Evolutionary conservation across 257 asterid genomes (phyloP).

Genomic region (Vinca minor): DNA sequence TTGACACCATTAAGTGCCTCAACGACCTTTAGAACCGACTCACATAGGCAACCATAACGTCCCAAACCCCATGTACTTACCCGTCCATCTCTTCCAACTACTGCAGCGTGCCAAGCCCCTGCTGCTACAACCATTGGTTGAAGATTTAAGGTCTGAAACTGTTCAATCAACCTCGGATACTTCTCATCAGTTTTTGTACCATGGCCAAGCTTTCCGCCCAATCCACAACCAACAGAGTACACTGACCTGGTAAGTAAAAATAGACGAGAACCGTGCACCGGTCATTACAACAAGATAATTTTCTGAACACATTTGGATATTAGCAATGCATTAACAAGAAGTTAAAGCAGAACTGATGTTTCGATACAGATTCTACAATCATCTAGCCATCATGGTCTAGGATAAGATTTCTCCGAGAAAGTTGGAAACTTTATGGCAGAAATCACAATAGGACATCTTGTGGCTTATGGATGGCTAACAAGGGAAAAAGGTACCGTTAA

Average conservation of each 20-base stretch:
- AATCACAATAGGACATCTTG: not conserved
- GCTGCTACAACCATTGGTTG: conserved; percentile 92
- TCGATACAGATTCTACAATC: not conserved
- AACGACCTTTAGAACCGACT: conserved; percentile 81
- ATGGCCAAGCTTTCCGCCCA: conserved; percentile 98
- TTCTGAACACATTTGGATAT: not conserved
- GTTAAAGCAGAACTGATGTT: no score
- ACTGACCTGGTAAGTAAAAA: conserved; percentile 67
- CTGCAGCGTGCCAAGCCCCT: conserved; percentile 99
- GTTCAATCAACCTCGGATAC: conserved; percentile 75
- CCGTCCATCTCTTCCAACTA: conserved; percentile 88
- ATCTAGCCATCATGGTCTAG: not conserved
- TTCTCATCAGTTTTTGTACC: conserved; percentile 81
- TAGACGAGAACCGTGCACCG: not conserved
- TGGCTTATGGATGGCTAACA: not conserved
- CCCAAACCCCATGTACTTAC: conserved; percentile 99
- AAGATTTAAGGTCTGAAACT: conserved; percentile 61
- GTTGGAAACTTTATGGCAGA: not conserved
- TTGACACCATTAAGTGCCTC: conserved; percentile 63
- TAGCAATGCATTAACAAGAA: not conserved
- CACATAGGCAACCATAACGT: conserved; percentile 92
- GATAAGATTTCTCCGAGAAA: not conserved
- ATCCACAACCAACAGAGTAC: conserved; percentile 98
- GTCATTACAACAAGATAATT: not conserved
- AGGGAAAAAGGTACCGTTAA: not conserved